These are phyloP conservation scores for Iberis pinnata DNA, from an alignment of 345 rosid genomes.

Conservation along the genomic window DNA sequence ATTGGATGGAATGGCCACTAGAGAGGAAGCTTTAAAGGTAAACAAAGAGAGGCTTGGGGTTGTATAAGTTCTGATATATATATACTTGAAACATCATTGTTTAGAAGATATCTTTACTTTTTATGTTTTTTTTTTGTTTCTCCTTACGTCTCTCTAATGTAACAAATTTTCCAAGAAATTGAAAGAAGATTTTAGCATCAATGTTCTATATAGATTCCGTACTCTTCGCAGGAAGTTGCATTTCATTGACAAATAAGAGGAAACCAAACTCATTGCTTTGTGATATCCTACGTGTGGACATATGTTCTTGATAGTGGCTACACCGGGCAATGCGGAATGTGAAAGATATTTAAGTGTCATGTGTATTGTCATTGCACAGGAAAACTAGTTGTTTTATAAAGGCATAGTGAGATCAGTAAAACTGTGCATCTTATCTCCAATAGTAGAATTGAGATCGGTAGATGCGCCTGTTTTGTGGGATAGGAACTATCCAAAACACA, in stretches of 20 bases:
- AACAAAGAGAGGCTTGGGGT: slow-evolving; percentile 15
- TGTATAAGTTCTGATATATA: slow-evolving; percentile 27
- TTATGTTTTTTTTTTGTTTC: not conserved
- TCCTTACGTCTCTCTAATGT: slow-evolving; percentile 16
- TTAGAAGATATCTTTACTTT: slow-evolving; percentile 18
- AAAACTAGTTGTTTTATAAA: too few relatives aligned
- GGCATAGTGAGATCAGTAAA: too few relatives aligned
- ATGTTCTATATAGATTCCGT: too few relatives aligned
- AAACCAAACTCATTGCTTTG: slow-evolving; percentile 6
- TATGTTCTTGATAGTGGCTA: too few relatives aligned
- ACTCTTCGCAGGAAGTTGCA: not conserved
- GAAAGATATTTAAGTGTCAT: too few relatives aligned
- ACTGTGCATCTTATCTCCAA: too few relatives aligned
- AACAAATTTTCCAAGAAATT: slow-evolving; percentile 23
- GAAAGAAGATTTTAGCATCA: slow-evolving; percentile 12
- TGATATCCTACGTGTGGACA: too few relatives aligned
- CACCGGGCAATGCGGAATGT: too few relatives aligned
- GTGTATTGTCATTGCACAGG: too few relatives aligned
- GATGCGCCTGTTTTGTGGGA: too few relatives aligned
- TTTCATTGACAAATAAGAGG: not conserved
- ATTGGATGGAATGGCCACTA: slow-evolving; percentile 6
- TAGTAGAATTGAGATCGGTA: too few relatives aligned
- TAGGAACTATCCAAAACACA: too few relatives aligned
- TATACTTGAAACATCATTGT: slow-evolving; percentile 20
- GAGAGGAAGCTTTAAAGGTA: slow-evolving; percentile 16